Evolutionary conservation across 2,329 filamentous ascomycete genomes (phyloP).

Genomic region (Helotiales sp.): DNA sequence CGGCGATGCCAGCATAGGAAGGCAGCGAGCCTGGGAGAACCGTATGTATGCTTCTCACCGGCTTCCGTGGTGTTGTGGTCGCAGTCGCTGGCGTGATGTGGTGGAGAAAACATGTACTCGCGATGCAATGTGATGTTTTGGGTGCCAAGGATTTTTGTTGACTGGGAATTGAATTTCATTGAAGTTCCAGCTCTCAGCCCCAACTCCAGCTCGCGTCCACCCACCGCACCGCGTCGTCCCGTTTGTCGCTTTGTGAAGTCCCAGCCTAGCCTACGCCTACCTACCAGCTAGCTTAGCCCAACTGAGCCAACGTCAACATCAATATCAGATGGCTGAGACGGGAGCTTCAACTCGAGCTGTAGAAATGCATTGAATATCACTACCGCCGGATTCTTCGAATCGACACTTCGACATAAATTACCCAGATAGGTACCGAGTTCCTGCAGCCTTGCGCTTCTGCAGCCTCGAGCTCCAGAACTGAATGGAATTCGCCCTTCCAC

Average conservation of each 20-base stretch:
- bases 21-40: constrained; percentile 12
- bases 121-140: constrained; percentile 1
- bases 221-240: background rate
- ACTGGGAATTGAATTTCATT: constrained; percentile 8
- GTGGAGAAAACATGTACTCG: background rate
- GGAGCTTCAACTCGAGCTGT: background rate
- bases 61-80: background rate
- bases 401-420: background rate
- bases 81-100: background rate
- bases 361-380: background rate
- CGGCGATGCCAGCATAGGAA: constrained; percentile 27
- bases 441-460: background rate
- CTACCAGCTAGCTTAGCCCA: background rate
- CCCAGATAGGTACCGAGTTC: no score
- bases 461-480: constrained; percentile 1
- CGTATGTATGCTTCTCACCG: constrained; percentile 6
- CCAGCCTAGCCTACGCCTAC: no score
- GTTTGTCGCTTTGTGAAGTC: no score
- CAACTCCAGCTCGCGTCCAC: constrained; percentile 8
- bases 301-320: background rate
- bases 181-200: constrained; percentile 10
- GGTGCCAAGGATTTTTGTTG: constrained; percentile 12
- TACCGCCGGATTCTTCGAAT: background rate
- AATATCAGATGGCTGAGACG: no score
- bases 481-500: no score